Conservation (phyloP, 2,329 filamentous ascomycete genomes). For the Xylaria sp. region DNA sequence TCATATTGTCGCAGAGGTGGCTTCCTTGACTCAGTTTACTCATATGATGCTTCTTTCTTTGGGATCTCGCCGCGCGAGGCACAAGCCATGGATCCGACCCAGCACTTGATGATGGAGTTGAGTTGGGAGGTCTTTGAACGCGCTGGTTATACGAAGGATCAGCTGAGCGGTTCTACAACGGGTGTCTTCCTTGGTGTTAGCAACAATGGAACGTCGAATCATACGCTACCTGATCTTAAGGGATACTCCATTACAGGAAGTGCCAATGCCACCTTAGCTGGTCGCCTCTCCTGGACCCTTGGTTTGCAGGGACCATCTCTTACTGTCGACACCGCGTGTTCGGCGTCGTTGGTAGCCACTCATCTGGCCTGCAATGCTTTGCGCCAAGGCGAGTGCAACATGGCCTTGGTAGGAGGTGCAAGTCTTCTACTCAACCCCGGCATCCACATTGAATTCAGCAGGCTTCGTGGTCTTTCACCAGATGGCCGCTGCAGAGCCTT, state of each 20-base stretch:
- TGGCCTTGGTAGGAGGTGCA: constrained; percentile 30
- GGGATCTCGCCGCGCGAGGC: constrained; percentile 38
- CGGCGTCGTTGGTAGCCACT: constrained; percentile 32
- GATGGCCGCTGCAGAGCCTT: constrained; percentile 33
- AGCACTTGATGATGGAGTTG: constrained; percentile 36
- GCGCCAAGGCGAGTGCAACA: constrained; percentile 32
- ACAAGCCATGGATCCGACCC: constrained; percentile 33
- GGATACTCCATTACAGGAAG: constrained; percentile 39
- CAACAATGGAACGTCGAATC: constrained; percentile 27
- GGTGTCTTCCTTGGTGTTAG: constrained; percentile 38
- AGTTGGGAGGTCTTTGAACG: constrained; percentile 39
- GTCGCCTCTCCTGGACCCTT: constrained; percentile 36
- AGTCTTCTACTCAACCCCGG: constrained; percentile 32
- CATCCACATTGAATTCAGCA: constrained; percentile 32
- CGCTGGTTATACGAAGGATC: constrained; percentile 34
- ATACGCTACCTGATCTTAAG: constrained; percentile 28
- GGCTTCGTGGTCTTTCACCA: constrained; percentile 27
- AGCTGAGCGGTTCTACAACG: constrained; percentile 34
- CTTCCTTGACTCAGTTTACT: constrained; percentile 33
- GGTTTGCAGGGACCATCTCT: constrained; percentile 38
- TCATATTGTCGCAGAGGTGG: constrained; percentile 33
- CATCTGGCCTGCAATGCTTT: constrained; percentile 33
- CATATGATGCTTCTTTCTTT: constrained; percentile 36
- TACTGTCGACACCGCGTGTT: constrained; percentile 38
- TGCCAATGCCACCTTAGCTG: constrained; percentile 34